A percentile compares a stretch with the other conserved stretches of the same genome.
phyloP scores from a whole-genome alignment of 129 eudicot species.

The Centrapalus pauciflorus region DNA sequence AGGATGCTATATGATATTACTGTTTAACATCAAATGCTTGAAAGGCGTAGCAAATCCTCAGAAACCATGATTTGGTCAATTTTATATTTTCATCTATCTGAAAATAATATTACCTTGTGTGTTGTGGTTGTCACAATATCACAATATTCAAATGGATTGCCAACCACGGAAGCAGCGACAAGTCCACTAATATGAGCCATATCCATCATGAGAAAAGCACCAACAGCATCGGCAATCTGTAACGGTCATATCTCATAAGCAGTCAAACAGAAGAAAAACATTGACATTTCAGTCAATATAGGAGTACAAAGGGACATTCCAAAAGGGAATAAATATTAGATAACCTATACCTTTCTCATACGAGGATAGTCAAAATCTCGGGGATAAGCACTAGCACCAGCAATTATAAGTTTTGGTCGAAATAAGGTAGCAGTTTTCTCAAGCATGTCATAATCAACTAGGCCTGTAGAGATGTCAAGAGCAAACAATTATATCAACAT shows the following conservation, averaged over 20 bases:
- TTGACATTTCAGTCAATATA: not conserved
- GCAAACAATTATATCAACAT: not conserved
- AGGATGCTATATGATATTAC: not conserved
- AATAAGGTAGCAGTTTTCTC: conserved; percentile 89
- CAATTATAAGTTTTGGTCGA: conserved; percentile 93
- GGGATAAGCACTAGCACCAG: conserved; percentile 99
- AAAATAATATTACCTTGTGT: conserved; percentile 59
- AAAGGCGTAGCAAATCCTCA: not conserved
- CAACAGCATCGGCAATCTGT: conserved; percentile 91
- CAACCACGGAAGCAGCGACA: conserved; percentile 91
- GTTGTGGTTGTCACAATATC: conserved; percentile 97
- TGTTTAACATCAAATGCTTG: not conserved
- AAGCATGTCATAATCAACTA: conserved; percentile 94
- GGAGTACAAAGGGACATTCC: not conserved
- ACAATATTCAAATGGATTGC: conserved; percentile 89
- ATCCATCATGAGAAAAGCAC: conserved; percentile 99
- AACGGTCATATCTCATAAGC: conserved; percentile 11
- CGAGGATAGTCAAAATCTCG: conserved; percentile 97
- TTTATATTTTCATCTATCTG: not conserved
- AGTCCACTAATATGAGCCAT: conserved; percentile 99
- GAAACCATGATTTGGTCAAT: not conserved
- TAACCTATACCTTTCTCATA: conserved; percentile 72
- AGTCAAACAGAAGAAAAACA: not conserved
- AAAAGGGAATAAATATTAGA: not conserved
- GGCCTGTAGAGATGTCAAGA: conserved; percentile 35